These are phyloP conservation scores for Phytophthora crassamura DNA, from an alignment of 352 stramenopile species.

Conservation along the genomic window DNA sequence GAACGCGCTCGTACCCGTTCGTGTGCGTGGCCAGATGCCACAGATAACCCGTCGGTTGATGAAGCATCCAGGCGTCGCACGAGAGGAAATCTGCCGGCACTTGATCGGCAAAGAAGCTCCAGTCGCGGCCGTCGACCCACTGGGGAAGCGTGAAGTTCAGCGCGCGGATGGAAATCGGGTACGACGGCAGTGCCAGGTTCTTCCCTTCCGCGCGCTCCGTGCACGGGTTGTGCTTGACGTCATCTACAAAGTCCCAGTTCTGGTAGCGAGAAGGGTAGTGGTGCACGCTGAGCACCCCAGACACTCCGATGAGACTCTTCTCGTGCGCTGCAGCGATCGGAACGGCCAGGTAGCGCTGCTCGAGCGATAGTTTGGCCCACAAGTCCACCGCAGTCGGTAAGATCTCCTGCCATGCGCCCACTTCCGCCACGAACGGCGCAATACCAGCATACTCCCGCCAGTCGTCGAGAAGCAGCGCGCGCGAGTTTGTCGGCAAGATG, in stretches of 20 bases:
- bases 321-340: constrained; percentile 75
- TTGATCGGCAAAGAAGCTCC: constrained; percentile 71
- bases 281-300: constrained; percentile 75
- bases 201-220: constrained; percentile 40
- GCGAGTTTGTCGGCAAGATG: constrained; percentile 54
- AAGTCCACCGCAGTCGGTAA: constrained; percentile 57
- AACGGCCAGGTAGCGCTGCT: constrained; percentile 71
- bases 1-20: constrained; percentile 77
- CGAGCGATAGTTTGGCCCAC: constrained; percentile 55
- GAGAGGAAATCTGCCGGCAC: constrained; percentile 70
- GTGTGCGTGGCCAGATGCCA: constrained; percentile 82
- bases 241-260: constrained; percentile 89
- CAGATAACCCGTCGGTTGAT: constrained; percentile 56
- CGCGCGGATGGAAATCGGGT: constrained; percentile 76
- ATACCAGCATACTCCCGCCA: constrained; percentile 79
- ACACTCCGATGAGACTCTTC: constrained; percentile 60
- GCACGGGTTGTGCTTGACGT: constrained; percentile 81
- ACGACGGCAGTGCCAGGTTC: constrained; percentile 68
- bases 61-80: constrained; percentile 79
- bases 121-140: constrained; percentile 82
- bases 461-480: constrained; percentile 51
- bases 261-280: constrained; percentile 85
- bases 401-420: constrained; percentile 53
- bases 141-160: constrained; percentile 76
- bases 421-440: constrained; percentile 75